These are phyloP conservation scores for Lasiodiplodia theobromae DNA, from an alignment of 2,329 filamentous ascomycete species.

Conservation along the genomic window DNA sequence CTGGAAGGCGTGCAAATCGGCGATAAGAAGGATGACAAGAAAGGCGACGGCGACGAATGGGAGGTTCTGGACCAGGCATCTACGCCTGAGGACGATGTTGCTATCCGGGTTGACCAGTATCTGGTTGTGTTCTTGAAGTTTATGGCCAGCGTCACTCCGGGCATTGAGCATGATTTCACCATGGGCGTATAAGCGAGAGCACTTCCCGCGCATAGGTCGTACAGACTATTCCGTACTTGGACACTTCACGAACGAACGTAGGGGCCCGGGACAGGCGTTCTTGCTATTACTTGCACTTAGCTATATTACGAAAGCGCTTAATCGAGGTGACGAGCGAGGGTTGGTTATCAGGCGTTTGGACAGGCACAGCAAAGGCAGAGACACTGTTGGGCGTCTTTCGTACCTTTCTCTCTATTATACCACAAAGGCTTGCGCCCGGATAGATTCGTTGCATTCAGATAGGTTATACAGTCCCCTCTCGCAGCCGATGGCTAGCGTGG, in stretches of 20 bases:
- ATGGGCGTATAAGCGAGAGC: conserved; percentile 77
- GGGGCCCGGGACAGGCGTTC: conserved; percentile 15
- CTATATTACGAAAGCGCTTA: conserved; percentile 5
- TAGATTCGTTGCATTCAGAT: conserved; percentile 17
- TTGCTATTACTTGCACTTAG: neutral
- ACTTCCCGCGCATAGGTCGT: neutral
- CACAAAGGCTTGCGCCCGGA: conserved; percentile 22
- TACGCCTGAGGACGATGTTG: conserved; percentile 74
- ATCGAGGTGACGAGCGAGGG: neutral
- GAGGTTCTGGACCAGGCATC: conserved; percentile 63
- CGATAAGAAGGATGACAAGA: conserved; percentile 53
- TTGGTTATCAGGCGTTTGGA: conserved; percentile 14
- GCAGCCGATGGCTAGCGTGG: too few relatives aligned
- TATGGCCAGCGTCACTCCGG: conserved; percentile 78
- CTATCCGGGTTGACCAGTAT: conserved; percentile 88
- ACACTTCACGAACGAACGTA: neutral
- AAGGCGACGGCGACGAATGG: conserved; percentile 65
- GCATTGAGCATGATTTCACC: conserved; percentile 97
- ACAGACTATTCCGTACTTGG: neutral
- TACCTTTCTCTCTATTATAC: conserved; percentile 6
- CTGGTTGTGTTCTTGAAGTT: conserved; percentile 87
- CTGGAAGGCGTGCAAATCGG: conserved; percentile 68
- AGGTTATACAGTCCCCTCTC: neutral
- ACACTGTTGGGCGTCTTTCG: neutral
- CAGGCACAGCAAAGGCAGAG: conserved; percentile 11